Evolutionary conservation across 371 early-diverging fungal genomes (phyloP).

Genomic region (Rhizopus arrhizus): DNA sequence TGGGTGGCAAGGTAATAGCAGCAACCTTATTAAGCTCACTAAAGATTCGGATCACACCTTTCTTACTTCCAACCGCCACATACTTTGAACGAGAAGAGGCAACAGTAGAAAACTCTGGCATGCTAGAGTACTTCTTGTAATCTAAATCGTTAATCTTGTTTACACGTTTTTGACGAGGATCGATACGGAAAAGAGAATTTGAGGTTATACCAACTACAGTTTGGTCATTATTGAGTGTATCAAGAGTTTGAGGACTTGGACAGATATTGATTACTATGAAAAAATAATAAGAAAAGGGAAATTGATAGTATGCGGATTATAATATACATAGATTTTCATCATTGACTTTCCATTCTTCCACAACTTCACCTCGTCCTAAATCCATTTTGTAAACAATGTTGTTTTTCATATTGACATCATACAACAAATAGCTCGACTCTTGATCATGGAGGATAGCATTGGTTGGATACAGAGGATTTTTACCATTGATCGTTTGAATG

Average conservation of each 20-base stretch:
- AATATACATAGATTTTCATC: conserved; percentile 51
- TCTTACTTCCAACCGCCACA: conserved; percentile 81
- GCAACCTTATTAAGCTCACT: conserved; percentile 80
- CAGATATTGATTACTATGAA: conserved; percentile 60
- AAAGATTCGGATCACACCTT: conserved; percentile 92
- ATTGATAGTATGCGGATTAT: not conserved
- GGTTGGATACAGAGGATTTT: conserved; percentile 47
- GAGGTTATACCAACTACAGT: conserved; percentile 38
- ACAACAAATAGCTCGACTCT: conserved; percentile 73
- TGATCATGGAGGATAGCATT: conserved; percentile 51
- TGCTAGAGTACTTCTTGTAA: conserved; percentile 68
- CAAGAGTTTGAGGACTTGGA: conserved; percentile 72
- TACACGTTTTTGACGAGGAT: conserved; percentile 76
- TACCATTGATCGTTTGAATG: conserved; percentile 29
- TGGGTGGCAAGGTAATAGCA: conserved; percentile 86
- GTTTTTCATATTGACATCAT: conserved; percentile 67
- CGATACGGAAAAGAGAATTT: conserved; percentile 86
- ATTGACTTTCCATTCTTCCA: conserved; percentile 88
- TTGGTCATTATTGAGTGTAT: conserved; percentile 41
- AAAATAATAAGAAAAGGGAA: not conserved
- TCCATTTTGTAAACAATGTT: conserved; percentile 86
- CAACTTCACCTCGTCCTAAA: conserved; percentile 87
- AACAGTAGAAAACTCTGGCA: conserved; percentile 72
- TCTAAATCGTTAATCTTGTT: conserved; percentile 66
- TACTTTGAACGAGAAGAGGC: conserved; percentile 82